Conservation (phyloP, 176 grass and related monocot species). For the Alopecurus myosuroides region DNA sequence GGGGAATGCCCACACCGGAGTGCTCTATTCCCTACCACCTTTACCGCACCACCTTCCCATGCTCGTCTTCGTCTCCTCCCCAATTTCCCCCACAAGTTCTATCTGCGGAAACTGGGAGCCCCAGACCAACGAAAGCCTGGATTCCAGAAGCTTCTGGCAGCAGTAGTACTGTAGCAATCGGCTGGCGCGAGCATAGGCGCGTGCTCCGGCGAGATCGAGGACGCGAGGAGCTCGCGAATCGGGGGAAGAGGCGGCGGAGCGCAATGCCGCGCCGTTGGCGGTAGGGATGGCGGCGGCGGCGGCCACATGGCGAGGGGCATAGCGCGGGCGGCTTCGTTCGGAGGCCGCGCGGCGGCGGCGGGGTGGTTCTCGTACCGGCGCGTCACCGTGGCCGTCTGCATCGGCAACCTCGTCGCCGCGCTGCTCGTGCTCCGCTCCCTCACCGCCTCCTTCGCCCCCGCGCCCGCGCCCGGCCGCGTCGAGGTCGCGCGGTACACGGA, state of each 20-base stretch:
- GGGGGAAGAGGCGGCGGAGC: neutral
- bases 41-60: neutral
- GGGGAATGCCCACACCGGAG: neutral
- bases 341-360: constrained; percentile 23
- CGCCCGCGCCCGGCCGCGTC: constrained; percentile 3
- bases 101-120: neutral
- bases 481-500: constrained; percentile 45
- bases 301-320: constrained; percentile 60
- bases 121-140: no score
- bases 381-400: constrained; percentile 73
- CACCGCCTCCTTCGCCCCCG: constrained; percentile 20
- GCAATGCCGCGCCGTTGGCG: constrained; percentile 39
- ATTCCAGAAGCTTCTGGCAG: constrained; percentile 17
- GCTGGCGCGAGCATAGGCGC: neutral
- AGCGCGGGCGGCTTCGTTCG: constrained; percentile 36
- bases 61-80: neutral
- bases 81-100: neutral
- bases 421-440: constrained; percentile 78
- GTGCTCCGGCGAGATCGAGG: constrained; percentile 24
- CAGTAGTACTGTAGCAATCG: neutral
- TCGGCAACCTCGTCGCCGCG: constrained; percentile 63
- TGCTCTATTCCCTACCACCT: neutral
- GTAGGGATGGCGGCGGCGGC: constrained; percentile 39
- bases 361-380: constrained; percentile 73
- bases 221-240: constrained; percentile 13